These are phyloP conservation scores for Erysimum cheiri DNA, from an alignment of 441 rosid species.

Conservation along the genomic window DNA sequence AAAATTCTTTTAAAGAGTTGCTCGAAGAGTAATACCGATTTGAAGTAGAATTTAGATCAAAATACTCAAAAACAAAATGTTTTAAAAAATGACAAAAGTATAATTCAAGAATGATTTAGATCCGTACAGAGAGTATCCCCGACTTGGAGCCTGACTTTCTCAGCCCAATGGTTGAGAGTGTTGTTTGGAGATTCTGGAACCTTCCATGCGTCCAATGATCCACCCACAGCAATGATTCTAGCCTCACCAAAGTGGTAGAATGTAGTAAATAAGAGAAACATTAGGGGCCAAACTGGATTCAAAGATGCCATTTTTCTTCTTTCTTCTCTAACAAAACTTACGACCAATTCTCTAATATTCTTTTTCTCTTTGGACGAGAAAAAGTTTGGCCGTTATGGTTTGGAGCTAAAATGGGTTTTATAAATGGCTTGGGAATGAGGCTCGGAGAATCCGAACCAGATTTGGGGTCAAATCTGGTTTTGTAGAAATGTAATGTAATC, in stretches of 20 bases:
- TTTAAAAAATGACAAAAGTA: neutral
- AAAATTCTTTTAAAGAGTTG: neutral
- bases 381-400: slow-evolving; percentile 26
- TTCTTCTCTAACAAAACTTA: neutral
- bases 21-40: neutral
- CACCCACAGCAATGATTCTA: slow-evolving; percentile 46
- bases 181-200: slow-evolving; percentile 42
- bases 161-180: slow-evolving; percentile 53
- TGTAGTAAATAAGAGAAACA: slow-evolving; percentile 35
- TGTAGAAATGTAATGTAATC: slow-evolving; percentile 24
- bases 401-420: slow-evolving; percentile 10
- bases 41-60: neutral
- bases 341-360: neutral
- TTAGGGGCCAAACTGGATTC: slow-evolving; percentile 14
- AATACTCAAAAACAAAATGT: neutral
- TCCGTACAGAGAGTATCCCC: slow-evolving; percentile 53
- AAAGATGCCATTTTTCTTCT: slow-evolving; percentile 26
- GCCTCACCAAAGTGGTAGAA: slow-evolving; percentile 42
- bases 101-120: slow-evolving; percentile 1
- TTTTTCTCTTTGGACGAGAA: neutral
- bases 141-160: slow-evolving; percentile 40
- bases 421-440: slow-evolving; percentile 20
- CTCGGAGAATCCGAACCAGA: slow-evolving; percentile 16
- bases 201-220: slow-evolving; percentile 48
- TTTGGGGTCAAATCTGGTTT: slow-evolving; percentile 28